Evolutionary conservation across 148 eudicot genomes (phyloP), one percentile per base, ranked within the genome.

Genomic region (Cornus florida): DNA sequence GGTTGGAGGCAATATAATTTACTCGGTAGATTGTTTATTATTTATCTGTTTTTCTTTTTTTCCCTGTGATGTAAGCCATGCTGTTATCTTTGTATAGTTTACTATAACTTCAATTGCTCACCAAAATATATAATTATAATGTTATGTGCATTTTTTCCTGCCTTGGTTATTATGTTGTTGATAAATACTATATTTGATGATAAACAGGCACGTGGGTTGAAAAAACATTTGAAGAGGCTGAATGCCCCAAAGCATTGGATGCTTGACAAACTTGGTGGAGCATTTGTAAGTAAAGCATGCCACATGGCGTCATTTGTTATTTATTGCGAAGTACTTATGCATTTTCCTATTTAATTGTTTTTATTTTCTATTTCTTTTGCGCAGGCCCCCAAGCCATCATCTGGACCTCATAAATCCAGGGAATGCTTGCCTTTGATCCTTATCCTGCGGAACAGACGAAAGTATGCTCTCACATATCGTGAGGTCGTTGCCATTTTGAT

Each of bases 151-250:
- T 16, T 12, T 14, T 14, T 13, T 53, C 3, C 19, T 53, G 17
- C 2, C 59, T 53, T 53, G 59, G 59, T 16, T 14, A 16, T 53
- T 19, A 16, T 53, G 59, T 12, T 53, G 59, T 12, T 53, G 59
- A 11, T 53, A 11, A 48, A 48, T 60, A 20, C 20, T 64, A 23
- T 41, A 50, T 17, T 2, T 53, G 32, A 33, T 67, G 66, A 50
- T 74, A 50, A 67, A 46, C 84, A 89, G 90, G 88, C 92, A 24
- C 76, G 92, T 67, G 92, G 90, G 0, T 83, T 89, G 90, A 89
- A 87, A 90, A 89, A 89, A 39, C 92, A 89, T 71, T 69, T 87
- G 92, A 89, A 89, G 88, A 89, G 90, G 88, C 92, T 85, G 74
- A 89, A 89, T 89, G 92, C 92, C 59, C 90, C 92, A 23, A 85